These are phyloP conservation scores for Lactarius indigo DNA, from an alignment of 768 basidiomycete species.

Conservation along the genomic window DNA sequence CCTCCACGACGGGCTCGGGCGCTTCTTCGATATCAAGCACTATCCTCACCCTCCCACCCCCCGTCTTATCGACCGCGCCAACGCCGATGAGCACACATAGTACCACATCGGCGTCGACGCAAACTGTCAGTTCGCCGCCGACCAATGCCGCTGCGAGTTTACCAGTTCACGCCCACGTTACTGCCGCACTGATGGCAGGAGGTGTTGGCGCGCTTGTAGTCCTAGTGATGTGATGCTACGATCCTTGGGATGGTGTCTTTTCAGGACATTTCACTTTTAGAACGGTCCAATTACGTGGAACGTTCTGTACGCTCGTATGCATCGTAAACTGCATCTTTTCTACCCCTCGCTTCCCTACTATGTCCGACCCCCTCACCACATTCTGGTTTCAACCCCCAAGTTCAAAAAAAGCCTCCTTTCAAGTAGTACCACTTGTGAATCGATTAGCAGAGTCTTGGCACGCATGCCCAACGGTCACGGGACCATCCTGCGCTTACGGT, in stretches of 20 bases:
- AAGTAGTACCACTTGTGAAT: too few relatives aligned
- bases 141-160: conserved; percentile 1
- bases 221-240: neutral
- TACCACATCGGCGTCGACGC: neutral
- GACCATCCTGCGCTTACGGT: too few relatives aligned
- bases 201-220: conserved; percentile 5
- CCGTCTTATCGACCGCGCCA: neutral
- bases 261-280: neutral
- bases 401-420: too few relatives aligned
- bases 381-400: too few relatives aligned
- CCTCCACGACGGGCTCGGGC: neutral
- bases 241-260: neutral
- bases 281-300: too few relatives aligned
- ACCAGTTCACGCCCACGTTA: neutral
- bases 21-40: neutral
- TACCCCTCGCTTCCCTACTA: too few relatives aligned
- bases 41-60: neutral
- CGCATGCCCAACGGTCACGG: too few relatives aligned
- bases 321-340: too few relatives aligned
- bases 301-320: neutral
- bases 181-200: conserved; percentile 7
- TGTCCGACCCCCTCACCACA: too few relatives aligned
- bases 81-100: neutral
- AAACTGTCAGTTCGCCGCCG: neutral
- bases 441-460: too few relatives aligned